Evolutionary conservation across 2,329 filamentous ascomycete species (phyloP), one percentile per base, ranked within the genome.

Genomic region (Paecilomyces formosus): DNA sequence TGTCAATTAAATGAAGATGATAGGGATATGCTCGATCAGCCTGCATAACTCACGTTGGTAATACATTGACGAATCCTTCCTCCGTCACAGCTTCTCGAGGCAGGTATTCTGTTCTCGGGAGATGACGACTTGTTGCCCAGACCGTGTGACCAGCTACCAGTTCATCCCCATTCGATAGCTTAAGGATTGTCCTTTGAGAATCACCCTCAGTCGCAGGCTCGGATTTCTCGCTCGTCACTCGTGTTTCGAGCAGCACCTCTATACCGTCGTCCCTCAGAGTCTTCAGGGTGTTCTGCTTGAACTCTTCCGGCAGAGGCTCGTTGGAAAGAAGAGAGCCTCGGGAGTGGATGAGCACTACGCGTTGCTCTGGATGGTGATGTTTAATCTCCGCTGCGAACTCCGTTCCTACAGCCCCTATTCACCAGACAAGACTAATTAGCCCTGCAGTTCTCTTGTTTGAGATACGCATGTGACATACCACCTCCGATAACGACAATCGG

Each of bases 331-430:
- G 81, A 65, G 83, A 83, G 26, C 82, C 78, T 21, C 88, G 80
- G 3, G 89, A 92, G 70, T 93, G 90, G 3, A 90, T 83, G 1
- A 94, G 81, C 0, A 85, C 89, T n/a, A 93, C 86, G 49, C 82
- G 81, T 57, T 85, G 76, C 11, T 81, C 66, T 0, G 90, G 88
- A 61, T 87, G 81, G 24, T 85, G 76, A 53, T 83, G 71, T 73
- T 92, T 92, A 57, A 92, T 77, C 74, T 94, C 89, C 1, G 88
- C 85, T 0, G 90, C 88, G 81, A 93, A 91, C 70, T 93, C 89
- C 57, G 92, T 86, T 8, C 90, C 90, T 1, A 92, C 89, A 6
- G 89, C 90, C 55, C 88, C 81, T 83, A 58, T 52, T 33, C 9
- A 26, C n/a, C 45, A 9, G 57, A 11, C 58, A 53, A 53, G 22